Evolutionary conservation across 768 basidiomycete genomes (phyloP).

Genomic region (Rhizopogon salebrosus): DNA sequence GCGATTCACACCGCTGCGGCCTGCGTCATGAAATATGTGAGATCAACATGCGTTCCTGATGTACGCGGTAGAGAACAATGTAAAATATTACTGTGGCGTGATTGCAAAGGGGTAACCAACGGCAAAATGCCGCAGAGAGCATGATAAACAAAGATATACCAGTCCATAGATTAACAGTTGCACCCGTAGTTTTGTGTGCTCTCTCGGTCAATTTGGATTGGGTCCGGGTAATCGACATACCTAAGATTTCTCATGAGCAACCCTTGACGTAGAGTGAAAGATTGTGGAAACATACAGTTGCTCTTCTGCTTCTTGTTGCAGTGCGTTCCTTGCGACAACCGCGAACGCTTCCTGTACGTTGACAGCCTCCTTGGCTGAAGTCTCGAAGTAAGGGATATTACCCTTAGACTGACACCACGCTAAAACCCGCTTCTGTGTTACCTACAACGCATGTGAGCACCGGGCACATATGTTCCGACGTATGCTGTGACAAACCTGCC

Average conservation of each 20-base stretch:
- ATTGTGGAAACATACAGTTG: slow-evolving; percentile 61
- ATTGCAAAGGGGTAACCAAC: slow-evolving; percentile 29
- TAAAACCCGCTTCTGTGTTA: slow-evolving; percentile 99
- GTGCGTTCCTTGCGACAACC: slow-evolving; percentile 98
- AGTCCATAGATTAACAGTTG: slow-evolving; percentile 60
- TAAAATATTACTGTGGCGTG: slow-evolving; percentile 30
- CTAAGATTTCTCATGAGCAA: slow-evolving; percentile 37
- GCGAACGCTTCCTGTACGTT: slow-evolving; percentile 99
- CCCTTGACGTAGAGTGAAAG: slow-evolving; percentile 5
- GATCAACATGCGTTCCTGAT: slow-evolving; percentile 5
- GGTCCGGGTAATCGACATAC: slow-evolving; percentile 98
- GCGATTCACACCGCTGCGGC: not conserved
- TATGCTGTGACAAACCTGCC: slow-evolving; percentile 59
- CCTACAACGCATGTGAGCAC: slow-evolving; percentile 41
- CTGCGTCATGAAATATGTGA: slow-evolving; percentile 19
- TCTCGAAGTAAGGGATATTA: slow-evolving; percentile 99
- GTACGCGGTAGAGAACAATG: slow-evolving; percentile 12
- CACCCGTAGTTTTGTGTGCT: slow-evolving; percentile 88
- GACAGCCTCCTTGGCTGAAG: slow-evolving; percentile 99
- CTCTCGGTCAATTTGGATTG: slow-evolving; percentile 94
- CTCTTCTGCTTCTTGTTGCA: slow-evolving; percentile 95
- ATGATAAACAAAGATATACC: slow-evolving; percentile 23
- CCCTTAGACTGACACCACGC: slow-evolving; percentile 99
- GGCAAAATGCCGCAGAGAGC: slow-evolving; percentile 17
- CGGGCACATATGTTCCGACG: not conserved